Conservation (phyloP, 2,329 filamentous ascomycete genomes). For the Colletotrichum abscissum region DNA sequence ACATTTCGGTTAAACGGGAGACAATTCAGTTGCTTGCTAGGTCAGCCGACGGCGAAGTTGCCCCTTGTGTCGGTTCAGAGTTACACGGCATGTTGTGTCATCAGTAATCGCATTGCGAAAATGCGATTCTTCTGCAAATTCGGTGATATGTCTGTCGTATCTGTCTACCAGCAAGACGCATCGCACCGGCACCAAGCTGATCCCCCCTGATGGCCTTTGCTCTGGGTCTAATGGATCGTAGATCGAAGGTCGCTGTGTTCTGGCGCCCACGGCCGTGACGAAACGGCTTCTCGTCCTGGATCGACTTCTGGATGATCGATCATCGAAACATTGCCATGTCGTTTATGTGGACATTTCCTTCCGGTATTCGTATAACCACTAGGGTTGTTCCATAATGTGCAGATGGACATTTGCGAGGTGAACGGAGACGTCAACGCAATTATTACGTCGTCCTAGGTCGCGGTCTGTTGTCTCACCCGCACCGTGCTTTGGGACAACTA, state of each 20-base stretch:
- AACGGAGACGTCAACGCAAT: not conserved
- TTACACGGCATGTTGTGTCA: conserved; percentile 23
- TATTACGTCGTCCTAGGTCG: not conserved
- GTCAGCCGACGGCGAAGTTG: not conserved
- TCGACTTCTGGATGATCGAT: not conserved
- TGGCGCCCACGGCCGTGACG: not conserved
- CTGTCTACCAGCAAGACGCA: not conserved
- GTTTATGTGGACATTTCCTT: not conserved
- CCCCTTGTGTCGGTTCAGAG: not conserved
- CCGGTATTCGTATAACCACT: not conserved
- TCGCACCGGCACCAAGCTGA: not conserved
- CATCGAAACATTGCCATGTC: conserved; percentile 10
- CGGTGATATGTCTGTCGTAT: not conserved
- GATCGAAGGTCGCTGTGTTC: not conserved
- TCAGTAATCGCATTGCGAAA: conserved; percentile 26
- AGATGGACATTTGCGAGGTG: not conserved
- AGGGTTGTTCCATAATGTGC: not conserved
- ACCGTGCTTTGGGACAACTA: conserved; percentile 3
- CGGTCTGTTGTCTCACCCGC: conserved; percentile 16
- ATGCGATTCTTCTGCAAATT: not conserved
- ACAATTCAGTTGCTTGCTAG: not conserved
- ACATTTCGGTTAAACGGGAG: conserved; percentile 11
- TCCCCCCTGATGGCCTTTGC: not conserved
- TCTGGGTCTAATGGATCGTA: not conserved
- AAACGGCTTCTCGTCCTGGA: not conserved